Base-by-base conservation (phyloP, 306 rosid genomes). In the Chamaecrista fasciculata region DNA sequence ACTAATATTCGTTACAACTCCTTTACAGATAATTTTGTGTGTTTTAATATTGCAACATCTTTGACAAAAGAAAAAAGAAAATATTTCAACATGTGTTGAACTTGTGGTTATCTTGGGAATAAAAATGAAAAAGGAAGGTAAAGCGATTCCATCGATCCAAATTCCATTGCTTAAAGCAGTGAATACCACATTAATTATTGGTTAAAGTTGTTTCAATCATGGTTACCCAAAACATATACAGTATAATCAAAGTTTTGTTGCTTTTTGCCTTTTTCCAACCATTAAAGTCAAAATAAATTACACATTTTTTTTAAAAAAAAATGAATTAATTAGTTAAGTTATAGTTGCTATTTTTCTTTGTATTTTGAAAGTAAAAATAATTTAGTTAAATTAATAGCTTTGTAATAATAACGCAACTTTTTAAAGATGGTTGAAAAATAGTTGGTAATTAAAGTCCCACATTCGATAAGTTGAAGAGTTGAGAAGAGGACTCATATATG, bases 251-350 rank as follows among this genome's bases (percentile, higher is more conserved):
- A 60, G 67, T 55, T 11, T 59, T 60, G 31, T 72, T 11, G 34
- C 33, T 76, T 72, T n/a, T n/a, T n/a, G n/a, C n/a, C n/a, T n/a
- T n/a, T 72, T 55, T 11, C 70, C 36, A 33, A 56, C 43, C 47
- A 36, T 62, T 62, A 79, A 21, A 50, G 65, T 25, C 16, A 63
- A 63, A 33, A 53, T 21, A 56, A 8, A 21, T 51, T 37, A 39
- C 23, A 33, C 42, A 15, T 40, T 36, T 59, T 0, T 4, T 4
- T 18, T 31, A 19, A 24, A 29, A 36, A 12, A 20, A 20, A 5
- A 69, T 37, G 65, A 24, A 21, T n/a, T n/a, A n/a, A n/a, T n/a
- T n/a, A n/a, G n/a, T n/a, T n/a, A n/a, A n/a, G n/a, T n/a, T n/a
- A n/a, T n/a, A n/a, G n/a, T n/a, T n/a, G n/a, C n/a, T n/a, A n/a